These are phyloP conservation scores for Euphrasia arctica DNA, from an alignment of 305 asterid species.

Conservation along the genomic window DNA sequence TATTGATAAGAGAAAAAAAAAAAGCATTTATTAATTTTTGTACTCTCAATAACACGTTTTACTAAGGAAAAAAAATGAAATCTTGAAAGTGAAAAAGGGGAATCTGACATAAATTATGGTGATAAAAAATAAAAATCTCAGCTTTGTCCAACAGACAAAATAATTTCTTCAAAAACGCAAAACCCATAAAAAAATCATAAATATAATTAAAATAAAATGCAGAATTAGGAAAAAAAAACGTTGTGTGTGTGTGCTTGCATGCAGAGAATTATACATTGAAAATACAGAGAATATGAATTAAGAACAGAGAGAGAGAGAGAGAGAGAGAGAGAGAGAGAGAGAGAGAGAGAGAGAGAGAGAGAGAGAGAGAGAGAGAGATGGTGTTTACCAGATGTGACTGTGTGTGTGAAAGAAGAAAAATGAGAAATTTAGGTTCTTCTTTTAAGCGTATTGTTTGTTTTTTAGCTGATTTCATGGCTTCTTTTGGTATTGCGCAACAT, in stretches of 20 bases:
- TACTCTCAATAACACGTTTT: constrained; percentile 25
- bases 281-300: too few species aligned
- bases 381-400: not conserved
- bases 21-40: constrained; percentile 34
- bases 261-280: not conserved
- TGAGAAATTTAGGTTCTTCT: constrained; percentile 16
- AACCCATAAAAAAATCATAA: not conserved
- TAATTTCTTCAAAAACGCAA: constrained; percentile 15
- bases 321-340: not conserved
- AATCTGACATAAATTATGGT: constrained; percentile 23
- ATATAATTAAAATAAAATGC: not conserved
- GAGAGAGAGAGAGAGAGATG: constrained; percentile 18
- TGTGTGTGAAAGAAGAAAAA: not conserved
- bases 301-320: not conserved
- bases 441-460: not conserved
- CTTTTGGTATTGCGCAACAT: constrained; percentile 11
- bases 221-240: not conserved
- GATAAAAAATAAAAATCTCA: constrained; percentile 23
- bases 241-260: not conserved
- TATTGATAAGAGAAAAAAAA: constrained; percentile 19
- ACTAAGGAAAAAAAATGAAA: not conserved
- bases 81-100: not conserved
- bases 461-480: constrained; percentile 26
- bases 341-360: constrained; percentile 18
- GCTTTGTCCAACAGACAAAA: constrained; percentile 26